Evolutionary conservation across 2,329 filamentous ascomycete species (phyloP).

Genomic region (Madurella mycetomatis): DNA sequence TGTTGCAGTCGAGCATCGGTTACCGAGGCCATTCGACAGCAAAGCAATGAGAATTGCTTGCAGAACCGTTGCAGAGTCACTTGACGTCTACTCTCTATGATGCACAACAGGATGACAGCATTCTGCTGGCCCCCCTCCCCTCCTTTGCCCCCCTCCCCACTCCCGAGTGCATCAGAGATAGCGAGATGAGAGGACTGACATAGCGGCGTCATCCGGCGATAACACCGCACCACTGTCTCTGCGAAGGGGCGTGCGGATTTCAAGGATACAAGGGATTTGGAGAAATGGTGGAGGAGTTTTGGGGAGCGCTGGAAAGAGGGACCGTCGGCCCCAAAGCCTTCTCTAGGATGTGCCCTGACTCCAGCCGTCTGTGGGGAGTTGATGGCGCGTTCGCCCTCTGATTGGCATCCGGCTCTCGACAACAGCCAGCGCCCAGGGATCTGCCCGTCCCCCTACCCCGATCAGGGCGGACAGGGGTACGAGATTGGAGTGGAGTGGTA

Average conservation of each 20-base stretch:
- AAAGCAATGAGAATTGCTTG: conserved; percentile 14
- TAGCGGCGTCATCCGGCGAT: background rate
- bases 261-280: conserved; percentile 14
- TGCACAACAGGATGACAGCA: background rate
- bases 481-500: conserved; percentile 4
- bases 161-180: background rate
- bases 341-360: conserved; percentile 4
- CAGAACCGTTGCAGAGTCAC: conserved; percentile 16
- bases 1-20: conserved; percentile 21
- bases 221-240: conserved; percentile 3
- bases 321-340: conserved; percentile 23
- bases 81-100: background rate
- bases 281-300: conserved; percentile 14
- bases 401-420: conserved; percentile 16
- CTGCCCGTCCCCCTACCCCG: conserved; percentile 17
- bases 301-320: conserved; percentile 19
- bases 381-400: conserved; percentile 3
- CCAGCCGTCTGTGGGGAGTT: conserved; percentile 17
- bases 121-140: background rate
- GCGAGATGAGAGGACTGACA: conserved; percentile 15
- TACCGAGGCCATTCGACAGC: conserved; percentile 16
- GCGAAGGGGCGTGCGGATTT: conserved; percentile 4
- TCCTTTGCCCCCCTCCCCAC: background rate
- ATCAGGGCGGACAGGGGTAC: conserved; percentile 22
- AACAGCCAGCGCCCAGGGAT: conserved; percentile 17